Percentiles rank a stretch among this genome's conserved stretches.
Evolutionary conservation across 2,329 filamentous ascomycete species (phyloP).

Genomic region (Aspergillus caelatus): DNA sequence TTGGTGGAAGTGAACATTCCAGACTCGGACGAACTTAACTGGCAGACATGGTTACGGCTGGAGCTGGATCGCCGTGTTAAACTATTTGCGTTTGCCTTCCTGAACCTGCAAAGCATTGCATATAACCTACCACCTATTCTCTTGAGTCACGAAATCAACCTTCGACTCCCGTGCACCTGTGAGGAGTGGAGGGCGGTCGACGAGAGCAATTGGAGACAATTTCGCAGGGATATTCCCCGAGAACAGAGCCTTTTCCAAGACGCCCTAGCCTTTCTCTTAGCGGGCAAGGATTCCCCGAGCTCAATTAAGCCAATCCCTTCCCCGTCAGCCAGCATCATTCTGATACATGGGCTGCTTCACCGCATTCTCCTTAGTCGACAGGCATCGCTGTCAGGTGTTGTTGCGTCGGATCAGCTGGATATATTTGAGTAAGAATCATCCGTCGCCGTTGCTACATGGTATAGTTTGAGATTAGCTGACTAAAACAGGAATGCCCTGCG

Average conservation of each 20-base stretch:
- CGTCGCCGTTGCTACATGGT: neutral
- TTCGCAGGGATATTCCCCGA: neutral
- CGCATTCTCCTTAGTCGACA: neutral
- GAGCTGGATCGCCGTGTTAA: neutral
- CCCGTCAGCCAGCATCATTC: neutral
- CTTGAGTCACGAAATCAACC: neutral
- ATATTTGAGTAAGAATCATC: conserved; percentile 30
- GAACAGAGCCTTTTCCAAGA: neutral
- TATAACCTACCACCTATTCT: neutral
- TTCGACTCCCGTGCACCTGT: neutral
- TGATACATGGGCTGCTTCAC: neutral
- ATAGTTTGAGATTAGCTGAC: neutral
- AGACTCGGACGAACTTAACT: neutral
- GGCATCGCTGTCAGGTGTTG: conserved; percentile 7
- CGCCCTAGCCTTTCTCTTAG: neutral
- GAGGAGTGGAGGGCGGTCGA: neutral
- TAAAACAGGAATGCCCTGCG: conserved; percentile 41
- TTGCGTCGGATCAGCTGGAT: neutral
- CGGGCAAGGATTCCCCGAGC: neutral
- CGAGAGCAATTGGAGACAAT: neutral
- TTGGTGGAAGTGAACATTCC: neutral
- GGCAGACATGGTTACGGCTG: neutral
- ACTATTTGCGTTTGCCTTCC: neutral
- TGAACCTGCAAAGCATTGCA: neutral
- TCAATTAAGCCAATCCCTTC: neutral